Percentiles rank a stretch among this genome's conserved stretches.
Evolutionary conservation across 306 rosid genomes (phyloP).

Genomic region (Ormosia emarginata): DNA sequence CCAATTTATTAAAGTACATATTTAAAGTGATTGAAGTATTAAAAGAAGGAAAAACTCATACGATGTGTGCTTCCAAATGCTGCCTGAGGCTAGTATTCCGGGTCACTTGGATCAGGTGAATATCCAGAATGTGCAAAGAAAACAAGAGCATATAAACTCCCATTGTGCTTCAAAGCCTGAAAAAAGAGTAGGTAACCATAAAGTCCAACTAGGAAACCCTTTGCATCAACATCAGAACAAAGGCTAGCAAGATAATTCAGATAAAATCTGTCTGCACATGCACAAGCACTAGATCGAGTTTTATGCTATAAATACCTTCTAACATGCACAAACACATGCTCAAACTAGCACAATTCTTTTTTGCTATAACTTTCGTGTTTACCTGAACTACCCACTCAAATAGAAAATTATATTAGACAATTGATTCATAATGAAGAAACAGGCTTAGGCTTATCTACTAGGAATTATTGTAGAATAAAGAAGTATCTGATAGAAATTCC

Average conservation of each 20-base stretch:
- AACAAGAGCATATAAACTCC: constrained; percentile 78
- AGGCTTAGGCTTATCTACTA: too few relatives aligned
- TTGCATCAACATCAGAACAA: not conserved
- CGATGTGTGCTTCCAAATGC: constrained; percentile 76
- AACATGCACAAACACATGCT: too few relatives aligned
- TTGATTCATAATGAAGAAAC: too few relatives aligned
- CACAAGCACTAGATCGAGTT: too few relatives aligned
- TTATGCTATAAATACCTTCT: too few relatives aligned
- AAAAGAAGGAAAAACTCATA: constrained; percentile 29
- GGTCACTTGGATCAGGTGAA: constrained; percentile 86
- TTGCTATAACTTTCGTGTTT: too few relatives aligned
- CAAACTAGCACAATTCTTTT: too few relatives aligned
- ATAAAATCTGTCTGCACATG: not conserved
- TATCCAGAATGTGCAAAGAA: constrained; percentile 89
- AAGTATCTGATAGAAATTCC: too few relatives aligned
- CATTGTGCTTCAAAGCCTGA: constrained; percentile 79
- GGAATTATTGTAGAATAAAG: too few relatives aligned
- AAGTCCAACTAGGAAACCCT: constrained; percentile 2
- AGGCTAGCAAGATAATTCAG: not conserved
- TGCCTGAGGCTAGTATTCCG: constrained; percentile 73
- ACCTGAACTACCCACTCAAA: too few relatives aligned
- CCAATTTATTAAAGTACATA: not conserved
- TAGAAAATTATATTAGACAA: too few relatives aligned
- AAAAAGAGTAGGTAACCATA: constrained; percentile 18
- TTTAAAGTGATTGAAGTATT: not conserved